phyloP scores from a whole-genome alignment of 305 asterid species.

The Andrographis paniculata region DNA sequence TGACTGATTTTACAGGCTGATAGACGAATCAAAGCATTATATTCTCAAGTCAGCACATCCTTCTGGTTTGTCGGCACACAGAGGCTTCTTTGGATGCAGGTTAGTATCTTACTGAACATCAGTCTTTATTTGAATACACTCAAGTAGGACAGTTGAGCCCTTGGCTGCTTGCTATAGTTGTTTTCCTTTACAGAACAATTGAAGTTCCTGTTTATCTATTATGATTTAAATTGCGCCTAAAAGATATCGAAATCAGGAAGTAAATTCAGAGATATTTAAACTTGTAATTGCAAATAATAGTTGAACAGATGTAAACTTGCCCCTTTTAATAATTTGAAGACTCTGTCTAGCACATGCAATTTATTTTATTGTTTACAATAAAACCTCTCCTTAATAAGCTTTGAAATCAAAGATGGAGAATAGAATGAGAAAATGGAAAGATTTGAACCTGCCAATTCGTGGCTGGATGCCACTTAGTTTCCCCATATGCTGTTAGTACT shows the following conservation, averaged over 20 bases:
- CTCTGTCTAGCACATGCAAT: no score
- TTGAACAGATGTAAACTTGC: not conserved
- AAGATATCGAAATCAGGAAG: no score
- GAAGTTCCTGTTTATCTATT: not conserved
- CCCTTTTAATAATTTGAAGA: no score
- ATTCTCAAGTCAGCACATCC: slow-evolving; percentile 96
- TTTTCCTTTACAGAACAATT: slow-evolving; percentile 1
- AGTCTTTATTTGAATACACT: slow-evolving; percentile 9
- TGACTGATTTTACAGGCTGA: slow-evolving; percentile 46
- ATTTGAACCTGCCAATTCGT: no score
- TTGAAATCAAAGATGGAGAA: no score
- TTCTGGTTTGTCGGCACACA: slow-evolving; percentile 92
- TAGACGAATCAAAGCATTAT: slow-evolving; percentile 75
- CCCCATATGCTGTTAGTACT: no score
- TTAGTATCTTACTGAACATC: slow-evolving; percentile 22
- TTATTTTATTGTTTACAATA: no score
- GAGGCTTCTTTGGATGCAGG: slow-evolving; percentile 99
- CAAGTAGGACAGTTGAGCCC: not conserved
- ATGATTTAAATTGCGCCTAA: slow-evolving; percentile 7
- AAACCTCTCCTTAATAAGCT: no score
- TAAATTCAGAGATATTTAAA: not conserved
- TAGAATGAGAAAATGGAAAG: no score
- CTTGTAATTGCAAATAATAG: not conserved
- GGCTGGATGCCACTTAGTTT: no score
- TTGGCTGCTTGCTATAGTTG: slow-evolving; percentile 1